Conservation (phyloP, 169 alveolate genomes). For the Eimeria falciformis region DNA sequence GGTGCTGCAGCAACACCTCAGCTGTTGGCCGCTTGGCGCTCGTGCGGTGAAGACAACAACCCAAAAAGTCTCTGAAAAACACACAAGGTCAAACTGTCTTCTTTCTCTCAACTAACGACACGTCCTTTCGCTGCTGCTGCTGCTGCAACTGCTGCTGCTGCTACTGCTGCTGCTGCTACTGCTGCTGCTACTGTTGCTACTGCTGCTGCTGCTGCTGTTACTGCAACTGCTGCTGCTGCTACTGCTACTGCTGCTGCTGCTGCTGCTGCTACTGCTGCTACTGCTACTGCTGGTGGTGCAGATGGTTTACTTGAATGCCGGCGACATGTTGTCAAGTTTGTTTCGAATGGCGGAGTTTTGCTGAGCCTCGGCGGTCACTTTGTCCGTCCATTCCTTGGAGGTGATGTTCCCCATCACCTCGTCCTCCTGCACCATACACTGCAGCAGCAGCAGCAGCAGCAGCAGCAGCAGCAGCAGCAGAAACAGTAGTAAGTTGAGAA, state of each 20-base stretch:
- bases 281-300: neutral
- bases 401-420: constrained; percentile 47
- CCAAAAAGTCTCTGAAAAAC: neutral
- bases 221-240: neutral
- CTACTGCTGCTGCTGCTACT: no score
- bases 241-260: neutral
- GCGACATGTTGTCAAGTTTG: neutral
- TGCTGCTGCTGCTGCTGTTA: no score
- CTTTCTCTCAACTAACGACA: no score
- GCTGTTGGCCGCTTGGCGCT: constrained; percentile 66
- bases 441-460: neutral
- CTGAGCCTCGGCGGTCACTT: constrained; percentile 22
- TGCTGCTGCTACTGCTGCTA: neutral
- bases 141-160: constrained; percentile 2
- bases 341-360: neutral
- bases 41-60: constrained; percentile 19
- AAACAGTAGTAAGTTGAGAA: neutral
- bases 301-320: constrained; percentile 13
- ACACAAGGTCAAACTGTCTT: no score
- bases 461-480: neutral
- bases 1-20: constrained; percentile 40
- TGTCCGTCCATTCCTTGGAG: constrained; percentile 36
- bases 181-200: no score
- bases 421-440: constrained; percentile 17
- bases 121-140: constrained; percentile 28